phyloP scores from a whole-genome alignment of 768 basidiomycete genomes.

The Kwoniella heveanensis region DNA sequence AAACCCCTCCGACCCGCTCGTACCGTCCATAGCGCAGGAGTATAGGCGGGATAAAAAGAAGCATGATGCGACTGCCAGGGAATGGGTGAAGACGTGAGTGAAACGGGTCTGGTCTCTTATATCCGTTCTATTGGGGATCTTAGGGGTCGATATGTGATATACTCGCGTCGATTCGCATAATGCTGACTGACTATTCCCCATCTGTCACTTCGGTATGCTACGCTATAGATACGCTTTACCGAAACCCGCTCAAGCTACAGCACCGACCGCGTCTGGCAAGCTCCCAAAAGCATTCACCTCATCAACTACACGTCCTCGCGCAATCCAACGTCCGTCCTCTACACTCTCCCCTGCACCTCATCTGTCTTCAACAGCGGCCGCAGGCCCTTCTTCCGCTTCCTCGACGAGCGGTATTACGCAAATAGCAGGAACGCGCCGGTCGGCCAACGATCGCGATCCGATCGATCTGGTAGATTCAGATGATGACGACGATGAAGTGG shows the following conservation, averaged over 20 bases:
- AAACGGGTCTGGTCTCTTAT: too few relatives aligned
- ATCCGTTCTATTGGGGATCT: neutral
- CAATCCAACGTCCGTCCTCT: conserved; percentile 7
- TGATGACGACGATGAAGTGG: conserved; percentile 9
- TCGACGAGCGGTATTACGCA: neutral
- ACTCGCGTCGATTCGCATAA: too few relatives aligned
- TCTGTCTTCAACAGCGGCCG: neutral
- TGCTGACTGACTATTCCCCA: too few relatives aligned
- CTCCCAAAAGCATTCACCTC: neutral
- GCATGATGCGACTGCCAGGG: conserved; percentile 75
- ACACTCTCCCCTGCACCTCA: conserved; percentile 3
- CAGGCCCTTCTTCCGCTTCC: neutral
- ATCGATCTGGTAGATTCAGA: conserved; percentile 17
- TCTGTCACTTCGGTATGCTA: too few relatives aligned
- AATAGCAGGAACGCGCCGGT: conserved; percentile 18
- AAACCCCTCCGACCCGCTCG: conserved; percentile 66
- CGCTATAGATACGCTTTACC: conserved; percentile 28
- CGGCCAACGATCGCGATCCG: conserved; percentile 9
- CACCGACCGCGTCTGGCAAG: neutral
- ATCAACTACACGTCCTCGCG: neutral
- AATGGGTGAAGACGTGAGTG: conserved; percentile 66
- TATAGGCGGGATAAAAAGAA: conserved; percentile 59
- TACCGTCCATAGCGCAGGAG: conserved; percentile 49
- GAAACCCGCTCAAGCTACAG: conserved; percentile 5
- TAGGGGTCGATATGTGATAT: too few relatives aligned